Evolutionary conservation across 2,329 filamentous ascomycete genomes (phyloP).

Genomic region (Bipolaris cookei): DNA sequence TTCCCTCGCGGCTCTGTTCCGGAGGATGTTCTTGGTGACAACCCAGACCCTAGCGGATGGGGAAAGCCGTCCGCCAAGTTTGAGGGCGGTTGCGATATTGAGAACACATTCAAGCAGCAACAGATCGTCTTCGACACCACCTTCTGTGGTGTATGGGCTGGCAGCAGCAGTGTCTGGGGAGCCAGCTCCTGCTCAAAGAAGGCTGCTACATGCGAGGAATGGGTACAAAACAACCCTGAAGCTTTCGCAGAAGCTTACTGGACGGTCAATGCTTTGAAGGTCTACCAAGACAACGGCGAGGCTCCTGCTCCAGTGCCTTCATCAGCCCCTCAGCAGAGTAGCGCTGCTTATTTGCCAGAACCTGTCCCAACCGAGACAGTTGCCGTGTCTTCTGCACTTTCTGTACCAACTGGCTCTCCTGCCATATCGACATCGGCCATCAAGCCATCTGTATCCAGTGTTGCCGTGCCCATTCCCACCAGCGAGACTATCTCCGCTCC

Average conservation of each 20-base stretch:
- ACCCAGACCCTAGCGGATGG: constrained; percentile 72
- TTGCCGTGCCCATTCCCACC: constrained; percentile 18
- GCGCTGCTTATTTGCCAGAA: constrained; percentile 15
- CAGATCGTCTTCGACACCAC: constrained; percentile 82
- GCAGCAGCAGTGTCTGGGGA: constrained; percentile 67
- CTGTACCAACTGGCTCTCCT: constrained; percentile 6
- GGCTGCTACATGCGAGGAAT: constrained; percentile 71
- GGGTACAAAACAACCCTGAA: constrained; percentile 71
- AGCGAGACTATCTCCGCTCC: constrained; percentile 10
- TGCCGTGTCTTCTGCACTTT: constrained; percentile 8
- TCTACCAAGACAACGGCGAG: constrained; percentile 44
- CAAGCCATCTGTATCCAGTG: constrained; percentile 7
- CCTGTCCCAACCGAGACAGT: constrained; percentile 17
- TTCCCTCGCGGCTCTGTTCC: constrained; percentile 75
- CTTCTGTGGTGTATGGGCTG: constrained; percentile 87
- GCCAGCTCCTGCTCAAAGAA: constrained; percentile 65
- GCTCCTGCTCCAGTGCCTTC: constrained; percentile 18
- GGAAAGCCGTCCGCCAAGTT: constrained; percentile 73
- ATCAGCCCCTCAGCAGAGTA: constrained; percentile 20
- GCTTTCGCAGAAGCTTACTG: constrained; percentile 79
- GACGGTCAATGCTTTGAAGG: constrained; percentile 62
- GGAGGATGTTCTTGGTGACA: constrained; percentile 63
- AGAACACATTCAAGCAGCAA: constrained; percentile 71
- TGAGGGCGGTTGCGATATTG: constrained; percentile 71
- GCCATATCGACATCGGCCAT: constrained; percentile 8